Base-by-base conservation (phyloP, 306 rosid species). In the Geum urbanum region DNA sequence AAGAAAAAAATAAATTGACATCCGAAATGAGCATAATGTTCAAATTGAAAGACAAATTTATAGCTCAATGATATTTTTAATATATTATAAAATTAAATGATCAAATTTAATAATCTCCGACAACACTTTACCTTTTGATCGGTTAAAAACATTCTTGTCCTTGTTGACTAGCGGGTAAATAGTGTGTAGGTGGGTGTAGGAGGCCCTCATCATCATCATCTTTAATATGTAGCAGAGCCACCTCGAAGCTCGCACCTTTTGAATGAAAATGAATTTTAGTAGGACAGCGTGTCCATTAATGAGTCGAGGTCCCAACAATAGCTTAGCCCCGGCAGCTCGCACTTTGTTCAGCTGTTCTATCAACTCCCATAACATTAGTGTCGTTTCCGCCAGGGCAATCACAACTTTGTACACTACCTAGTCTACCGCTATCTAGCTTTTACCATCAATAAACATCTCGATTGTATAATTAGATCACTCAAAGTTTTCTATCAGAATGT, bases 231-330 rank as follows among this genome's bases (percentile, higher is more conserved):
- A n/a, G 69, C 37, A 32, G 69, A 20, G 22, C 57, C 58, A 47
- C 78, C 73, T 80, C 81, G 81, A 72, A 62, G 67, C 58, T 72
- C 78, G 67, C 81, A 68, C 69, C 19, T 63, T 10, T 20, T 4
- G 44, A 37, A 20, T 14, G 7, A 61, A 41, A 32, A 32, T 32
- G 37, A 32, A 32, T 32, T 32, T 76, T 56, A 72, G 14, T 39
- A 43, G 39, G 77, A 18, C 58, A 48, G 40, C 27, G 65, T 76
- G 77, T 60, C 72, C 72, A 67, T 53, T 54, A 40, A 71, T 18
- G 32, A 13, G 39, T 57, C 14, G n/a, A 67, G 58, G 14, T 58
- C 59, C 41, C 7, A 20, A 57, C 7, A 20, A 57, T 73, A 59
- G 37, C 37, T 32, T 32, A 32, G 37, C 53, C 40, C 10, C 70